Base-by-base conservation (phyloP, 2,329 filamentous ascomycete species). In the Diaporthe longicolla region DNA sequence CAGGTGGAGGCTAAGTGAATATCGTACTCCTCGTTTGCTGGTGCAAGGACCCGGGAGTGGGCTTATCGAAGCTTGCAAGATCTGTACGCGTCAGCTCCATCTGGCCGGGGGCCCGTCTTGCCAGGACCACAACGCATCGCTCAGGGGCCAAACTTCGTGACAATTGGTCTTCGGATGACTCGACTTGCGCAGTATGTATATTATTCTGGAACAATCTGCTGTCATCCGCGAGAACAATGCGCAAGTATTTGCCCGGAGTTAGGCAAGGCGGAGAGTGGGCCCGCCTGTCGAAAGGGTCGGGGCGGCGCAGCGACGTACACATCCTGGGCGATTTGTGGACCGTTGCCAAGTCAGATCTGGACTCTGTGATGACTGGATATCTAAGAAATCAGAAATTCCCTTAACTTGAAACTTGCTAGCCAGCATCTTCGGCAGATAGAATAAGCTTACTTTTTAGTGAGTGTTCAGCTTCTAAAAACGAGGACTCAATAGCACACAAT, bases 51-150 rank as follows among this genome's bases (percentile, higher is more conserved):
- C 59, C 17, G 59, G 7, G 59, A 45, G 59, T 63, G 59, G 24
- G 21, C 59, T 63, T 63, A 40, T 63, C 59, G 59, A 24, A 63
- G 59, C 59, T 63, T 45, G 59, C 59, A 63, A 29, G 24, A n/a
- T 45, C 21, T 17, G 59, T 63, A 63, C 59, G 59, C 59, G 59
- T 63, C 59, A 63, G 59, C 59, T 48, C 59, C 37, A 48, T 45
- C 59, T 26, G 37, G 24, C 59, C n/a, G 4, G 59, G 59, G 37
- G 15, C 35, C 17, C 40, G 40, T 63, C 59, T n/a, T 21, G 40
- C 59, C 59, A 24, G 59, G 8, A 45, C 24, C 59, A 45, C 37
- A 48, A 63, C 24, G 40, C 40, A 19, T 21, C 24, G 15, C 40
- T 63, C 40, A 63, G 59, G 59, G 24, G 40, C 29, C 37, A 3